These are phyloP conservation scores for Sarocladium brachiariae DNA, from an alignment of 2,329 filamentous ascomycete species.

Conservation along the genomic window DNA sequence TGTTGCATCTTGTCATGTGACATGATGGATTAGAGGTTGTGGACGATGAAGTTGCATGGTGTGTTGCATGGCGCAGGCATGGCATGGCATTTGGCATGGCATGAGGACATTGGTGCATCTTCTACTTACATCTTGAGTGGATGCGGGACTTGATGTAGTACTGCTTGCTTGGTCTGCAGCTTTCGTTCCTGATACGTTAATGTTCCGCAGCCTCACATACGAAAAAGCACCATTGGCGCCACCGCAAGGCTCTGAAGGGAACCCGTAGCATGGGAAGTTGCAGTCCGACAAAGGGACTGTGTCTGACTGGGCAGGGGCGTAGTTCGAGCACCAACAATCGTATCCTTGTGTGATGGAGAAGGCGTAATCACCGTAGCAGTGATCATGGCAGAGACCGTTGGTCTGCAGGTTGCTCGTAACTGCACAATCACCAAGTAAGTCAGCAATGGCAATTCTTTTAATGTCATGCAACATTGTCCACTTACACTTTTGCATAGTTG, in stretches of 20 bases:
- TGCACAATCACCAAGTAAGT: background rate
- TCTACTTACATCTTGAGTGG: constrained; percentile 1
- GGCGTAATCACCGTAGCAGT: constrained; percentile 52
- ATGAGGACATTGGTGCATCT: no score
- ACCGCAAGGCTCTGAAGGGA: constrained; percentile 58
- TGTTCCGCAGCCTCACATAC: constrained; percentile 51
- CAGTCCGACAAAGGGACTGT: constrained; percentile 42
- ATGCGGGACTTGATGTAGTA: background rate
- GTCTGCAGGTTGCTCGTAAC: constrained; percentile 40
- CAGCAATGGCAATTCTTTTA: no score
- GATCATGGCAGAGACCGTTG: constrained; percentile 59
- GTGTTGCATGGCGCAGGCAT: background rate
- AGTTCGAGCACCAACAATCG: constrained; percentile 70
- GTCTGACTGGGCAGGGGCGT: constrained; percentile 44
- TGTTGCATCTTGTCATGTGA: background rate
- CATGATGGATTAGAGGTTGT: background rate
- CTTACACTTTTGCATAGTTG: constrained; percentile 24
- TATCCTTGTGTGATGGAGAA: constrained; percentile 61
- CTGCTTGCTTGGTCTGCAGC: background rate
- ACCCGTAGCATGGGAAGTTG: constrained; percentile 59
- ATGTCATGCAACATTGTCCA: constrained; percentile 6
- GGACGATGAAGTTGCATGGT: background rate
- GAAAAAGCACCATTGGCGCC: constrained; percentile 50
- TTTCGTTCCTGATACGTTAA: background rate
- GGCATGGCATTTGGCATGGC: background rate